Evolutionary conservation across 192 early-diverging fungal species (phyloP), one percentile per base, ranked within the genome.

Genomic region (Coemansia sp.): DNA sequence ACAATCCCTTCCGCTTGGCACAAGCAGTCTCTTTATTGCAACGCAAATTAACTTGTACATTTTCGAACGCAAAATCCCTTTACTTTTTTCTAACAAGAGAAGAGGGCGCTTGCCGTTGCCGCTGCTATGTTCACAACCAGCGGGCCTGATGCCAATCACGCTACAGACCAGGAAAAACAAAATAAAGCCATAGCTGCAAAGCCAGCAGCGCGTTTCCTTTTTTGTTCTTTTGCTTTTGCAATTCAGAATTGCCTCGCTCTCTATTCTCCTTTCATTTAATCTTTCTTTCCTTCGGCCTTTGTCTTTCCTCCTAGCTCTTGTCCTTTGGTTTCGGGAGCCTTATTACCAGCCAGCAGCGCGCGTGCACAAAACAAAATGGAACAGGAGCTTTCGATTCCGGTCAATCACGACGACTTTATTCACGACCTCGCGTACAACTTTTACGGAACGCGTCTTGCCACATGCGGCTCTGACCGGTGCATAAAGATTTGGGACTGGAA

Each of bases 401-500:
- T 79, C 68, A 78, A 78, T 54, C 81, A 82, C 62, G 91, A 95
- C 47, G 96, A 98, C 82, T 84, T 98, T 58, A 91, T 98, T 55
- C 95, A 95, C 72, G 92, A 94, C 68, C 75, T 98, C 25, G 80
- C 85, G 1, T 97, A 93, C 71, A 90, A 97, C 78, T 93, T 86
- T 72, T 97, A 97, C 78, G 96, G 96, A 23, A 93, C 89, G 59
- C 75, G 94, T 61, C 82, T 96, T 32, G 92, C 84, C 29, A 95
- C 94, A 4, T 92, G 91, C 46, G 92, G 93, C 6, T 95, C 94
- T 6, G 96, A 98, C 74, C 91, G 91, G 59, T 86, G 87, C 60
- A 82, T 98, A 69, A 98, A 98, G 84, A 88, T 98, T 23, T 97
- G 93, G 93, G 93, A 95, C 70, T 84, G 85, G 62, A 79, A 85